Percentiles rank a stretch among this genome's conserved stretches.
These are phyloP conservation scores for Mycosphaerelloides madeirae DNA, from an alignment of 2,329 filamentous ascomycete genomes.

Conservation along the genomic window DNA sequence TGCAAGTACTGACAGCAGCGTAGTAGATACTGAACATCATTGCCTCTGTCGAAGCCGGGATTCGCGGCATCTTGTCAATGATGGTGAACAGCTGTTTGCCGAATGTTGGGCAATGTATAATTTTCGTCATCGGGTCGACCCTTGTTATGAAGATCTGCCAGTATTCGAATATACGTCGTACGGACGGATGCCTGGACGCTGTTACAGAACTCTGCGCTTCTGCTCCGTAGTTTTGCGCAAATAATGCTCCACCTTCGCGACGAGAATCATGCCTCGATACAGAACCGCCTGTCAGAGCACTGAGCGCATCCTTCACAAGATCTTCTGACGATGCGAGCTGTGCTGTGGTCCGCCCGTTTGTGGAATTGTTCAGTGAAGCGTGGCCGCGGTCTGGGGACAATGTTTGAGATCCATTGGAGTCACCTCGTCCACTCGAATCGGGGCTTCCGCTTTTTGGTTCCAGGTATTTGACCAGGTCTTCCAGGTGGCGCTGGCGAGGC, in stretches of 20 bases:
- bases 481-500: conserved; percentile 25
- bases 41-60: conserved; percentile 14
- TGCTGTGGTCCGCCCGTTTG: conserved; percentile 1
- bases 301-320: conserved; percentile 26
- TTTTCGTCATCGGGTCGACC: conserved; percentile 27
- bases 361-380: neutral
- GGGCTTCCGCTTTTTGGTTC: conserved; percentile 15
- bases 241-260: conserved; percentile 11
- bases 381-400: no score
- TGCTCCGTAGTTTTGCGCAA: conserved; percentile 3
- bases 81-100: conserved; percentile 15
- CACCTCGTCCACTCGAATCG: neutral
- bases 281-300: conserved; percentile 22
- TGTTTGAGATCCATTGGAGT: neutral
- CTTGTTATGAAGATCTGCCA: conserved; percentile 25
- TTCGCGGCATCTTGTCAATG: conserved; percentile 14
- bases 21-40: conserved; percentile 26
- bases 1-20: conserved; percentile 23
- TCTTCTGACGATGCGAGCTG: conserved; percentile 16
- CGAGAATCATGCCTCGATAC: conserved; percentile 18
- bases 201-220: neutral
- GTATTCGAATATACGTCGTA: conserved; percentile 21
- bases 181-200: conserved; percentile 14
- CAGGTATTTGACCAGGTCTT: conserved; percentile 27
- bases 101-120: conserved; percentile 26